Base-by-base conservation (phyloP, 2,329 filamentous ascomycete species). In the Orbilia blumenaviensis region DNA sequence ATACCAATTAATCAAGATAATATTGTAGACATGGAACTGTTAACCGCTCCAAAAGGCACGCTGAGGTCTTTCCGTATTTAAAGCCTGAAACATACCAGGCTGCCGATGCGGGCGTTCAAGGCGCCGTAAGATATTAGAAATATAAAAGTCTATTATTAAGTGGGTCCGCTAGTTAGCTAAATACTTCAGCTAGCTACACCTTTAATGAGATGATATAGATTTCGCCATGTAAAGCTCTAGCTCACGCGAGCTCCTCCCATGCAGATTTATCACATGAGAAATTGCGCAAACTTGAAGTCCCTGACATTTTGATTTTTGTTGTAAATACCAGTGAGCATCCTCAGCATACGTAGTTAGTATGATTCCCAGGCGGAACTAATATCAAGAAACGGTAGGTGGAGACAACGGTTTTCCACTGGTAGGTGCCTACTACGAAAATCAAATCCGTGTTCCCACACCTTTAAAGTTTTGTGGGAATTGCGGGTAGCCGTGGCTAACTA, bases 171-270 rank as follows among this genome's bases (percentile, higher is more conserved):
- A 54, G 27, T 54, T 34, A 54, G 27, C 34, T 34, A 16, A 34
- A 54, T 8, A 4, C 14, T 38, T n/a, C n/a, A n/a, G n/a, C n/a
- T 32, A 38, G 52, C 52, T 56, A 8, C 9, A 56, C 8, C 16
- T 29, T 38, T 1, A 21, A 2, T 7, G 2, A 34, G 34, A 34
- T 18, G 42, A 23, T 25, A 32, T 56, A 38, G n/a, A 29, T 56
- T 56, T 27, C n/a, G n/a, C 27, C 29, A 36, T 9, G 32, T 29
- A 10, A 56, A 38, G 52, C 52, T 56, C 32, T 27, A 56, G 52
- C 29, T 56, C 52, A 56, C 32, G 38, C 29, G 52, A 56, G 52
- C 32, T 56, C 52, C 52, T 56, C 52, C 52, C 29, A 38, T 56
- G 52, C 7, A 56, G 0, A 42, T 23, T 21, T 25, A 56, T 56